Evolutionary conservation across 345 rosid genomes (phyloP), one percentile per base, ranked within the genome.

Genomic region (Hibiscus tridactylites): DNA sequence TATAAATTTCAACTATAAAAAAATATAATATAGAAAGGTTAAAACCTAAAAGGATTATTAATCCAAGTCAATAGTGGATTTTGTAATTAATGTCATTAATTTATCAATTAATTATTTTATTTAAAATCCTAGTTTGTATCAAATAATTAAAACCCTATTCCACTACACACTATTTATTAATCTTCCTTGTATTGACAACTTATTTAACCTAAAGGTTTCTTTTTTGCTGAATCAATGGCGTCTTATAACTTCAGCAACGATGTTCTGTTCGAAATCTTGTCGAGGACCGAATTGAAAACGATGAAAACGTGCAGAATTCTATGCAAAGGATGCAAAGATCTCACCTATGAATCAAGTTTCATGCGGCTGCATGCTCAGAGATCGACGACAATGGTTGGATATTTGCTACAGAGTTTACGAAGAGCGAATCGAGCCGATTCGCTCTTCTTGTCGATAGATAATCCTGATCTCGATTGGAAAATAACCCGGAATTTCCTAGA

Each of bases 271-370:
- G 74, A 75, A 65, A 79, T 75, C 33, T 53, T 64, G 7, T 63
- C 76, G 0, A 72, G 79, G 1, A 6, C 39, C 1, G 15, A 75
- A 1, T 10, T 79, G 8, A 61, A 67, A 10, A 71, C 70, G 2
- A 3, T 75, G 5, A 31, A 58, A 0, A 71, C 5, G 28, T 71
- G 62, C 35, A 50, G 79, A 12, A 8, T n/a, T 3, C 31, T 67
- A 1, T 71, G 69, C 7, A 75, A n/a, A 13, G 50, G 52, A 17
- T 71, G 60, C 39, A 71, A 67, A 3, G 19, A 6, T 5, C 61
- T 79, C 17, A 74, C 79, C 0, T 65, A 66, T 17, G 74, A 69
- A 1, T 75, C 81, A 2, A 8, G 1, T 26, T 77, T 82, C 61
- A 63, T n/a, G 39, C 26, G 47, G 16, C 68, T 52, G 11, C 75